A percentile compares a stretch with the other conserved stretches of the same genome.
These are phyloP conservation scores for Pelargonium myrrhifolium DNA, from an alignment of 441 rosid species.

Conservation along the genomic window DNA sequence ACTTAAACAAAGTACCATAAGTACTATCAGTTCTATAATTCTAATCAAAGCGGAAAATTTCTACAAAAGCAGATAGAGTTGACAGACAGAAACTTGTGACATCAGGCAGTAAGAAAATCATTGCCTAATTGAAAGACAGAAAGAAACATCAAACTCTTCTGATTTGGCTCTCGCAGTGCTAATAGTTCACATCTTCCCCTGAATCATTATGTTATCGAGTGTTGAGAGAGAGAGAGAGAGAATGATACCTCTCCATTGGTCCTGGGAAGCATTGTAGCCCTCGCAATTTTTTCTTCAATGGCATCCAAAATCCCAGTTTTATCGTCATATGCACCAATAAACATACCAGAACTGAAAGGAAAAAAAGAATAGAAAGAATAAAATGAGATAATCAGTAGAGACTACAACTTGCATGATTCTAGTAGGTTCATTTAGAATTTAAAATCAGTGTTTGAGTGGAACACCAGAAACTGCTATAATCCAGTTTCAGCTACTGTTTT, in stretches of 20 bases:
- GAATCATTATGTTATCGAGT: neutral
- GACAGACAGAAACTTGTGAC: neutral
- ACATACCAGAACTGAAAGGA: constrained; percentile 45
- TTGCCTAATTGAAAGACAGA: constrained; percentile 1
- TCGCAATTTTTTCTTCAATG: constrained; percentile 59
- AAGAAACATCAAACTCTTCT: neutral
- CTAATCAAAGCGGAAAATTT: no score
- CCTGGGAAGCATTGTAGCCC: constrained; percentile 46
- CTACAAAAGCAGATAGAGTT: neutral
- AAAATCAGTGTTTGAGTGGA: neutral
- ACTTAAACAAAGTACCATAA: neutral
- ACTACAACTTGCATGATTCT: neutral
- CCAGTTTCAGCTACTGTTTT: neutral
- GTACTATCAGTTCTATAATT: neutral
- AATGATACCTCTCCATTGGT: constrained; percentile 44
- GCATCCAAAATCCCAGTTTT: constrained; percentile 40
- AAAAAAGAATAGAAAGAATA: constrained; percentile 1
- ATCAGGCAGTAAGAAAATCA: neutral
- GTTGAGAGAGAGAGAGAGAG: neutral
- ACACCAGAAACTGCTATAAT: neutral
- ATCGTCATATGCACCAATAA: constrained; percentile 42
- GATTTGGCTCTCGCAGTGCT: neutral
- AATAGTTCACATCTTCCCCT: neutral
- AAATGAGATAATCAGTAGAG: neutral
- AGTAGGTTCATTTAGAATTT: neutral